Conservation (phyloP, 169 alveolate genomes). For the Plasmodium cynomolgi region DNA sequence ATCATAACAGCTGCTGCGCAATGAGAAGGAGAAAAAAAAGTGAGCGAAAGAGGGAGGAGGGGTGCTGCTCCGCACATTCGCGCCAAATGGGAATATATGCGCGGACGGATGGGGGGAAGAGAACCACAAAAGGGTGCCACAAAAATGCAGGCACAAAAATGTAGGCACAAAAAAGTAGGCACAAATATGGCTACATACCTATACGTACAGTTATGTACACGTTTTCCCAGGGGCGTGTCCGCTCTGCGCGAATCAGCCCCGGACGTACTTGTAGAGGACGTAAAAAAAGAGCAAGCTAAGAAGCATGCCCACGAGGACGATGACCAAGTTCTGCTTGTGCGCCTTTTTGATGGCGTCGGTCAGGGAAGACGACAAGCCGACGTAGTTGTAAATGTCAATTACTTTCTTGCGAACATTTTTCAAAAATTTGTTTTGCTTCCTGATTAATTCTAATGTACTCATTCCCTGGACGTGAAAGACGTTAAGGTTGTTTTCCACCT, state of each 20-base stretch:
- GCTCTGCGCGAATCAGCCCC: not conserved
- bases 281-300: conserved; percentile 28
- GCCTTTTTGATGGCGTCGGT: conserved; percentile 36
- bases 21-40: not conserved
- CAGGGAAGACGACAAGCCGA: conserved; percentile 58
- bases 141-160: no score
- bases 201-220: not conserved
- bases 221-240: not conserved
- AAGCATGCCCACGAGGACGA: conserved; percentile 52
- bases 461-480: conserved; percentile 59
- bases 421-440: conserved; percentile 69
- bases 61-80: not conserved
- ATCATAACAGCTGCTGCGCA: not conserved
- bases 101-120: not conserved
- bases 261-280: conserved; percentile 15
- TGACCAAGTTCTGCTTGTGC: conserved; percentile 57
- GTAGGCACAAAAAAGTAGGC: not conserved
- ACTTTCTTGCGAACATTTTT: conserved; percentile 63
- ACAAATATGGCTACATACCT: not conserved
- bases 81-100: not conserved
- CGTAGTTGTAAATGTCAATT: conserved; percentile 52
- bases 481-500: conserved; percentile 46
- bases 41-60: not conserved
- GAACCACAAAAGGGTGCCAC: no score
- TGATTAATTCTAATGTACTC: conserved; percentile 39